Evolutionary conservation across 2,329 filamentous ascomycete genomes (phyloP).

Genomic region (Kalmusia sp.): DNA sequence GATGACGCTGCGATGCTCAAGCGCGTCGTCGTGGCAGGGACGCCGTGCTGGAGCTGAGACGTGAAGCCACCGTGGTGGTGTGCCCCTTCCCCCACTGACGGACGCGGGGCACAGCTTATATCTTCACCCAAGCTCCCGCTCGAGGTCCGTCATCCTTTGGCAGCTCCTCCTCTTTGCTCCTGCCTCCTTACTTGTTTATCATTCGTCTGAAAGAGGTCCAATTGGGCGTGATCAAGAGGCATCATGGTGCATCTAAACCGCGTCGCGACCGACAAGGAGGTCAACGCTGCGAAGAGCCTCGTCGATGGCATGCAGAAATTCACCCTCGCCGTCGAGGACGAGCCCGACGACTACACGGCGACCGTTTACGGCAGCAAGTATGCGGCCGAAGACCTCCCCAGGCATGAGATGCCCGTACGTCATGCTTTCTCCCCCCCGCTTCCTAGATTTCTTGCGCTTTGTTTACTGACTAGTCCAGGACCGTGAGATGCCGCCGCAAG

Average conservation of each 20-base stretch:
- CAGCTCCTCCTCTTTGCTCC: neutral
- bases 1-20: neutral
- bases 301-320: conserved; percentile 30
- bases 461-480: conserved; percentile 24
- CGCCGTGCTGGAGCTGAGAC: too few relatives aligned
- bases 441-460: neutral
- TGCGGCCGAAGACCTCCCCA: conserved; percentile 80
- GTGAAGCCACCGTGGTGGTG: too few relatives aligned
- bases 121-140: neutral
- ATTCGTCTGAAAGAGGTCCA: neutral
- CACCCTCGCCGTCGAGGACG: conserved; percentile 35
- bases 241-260: conserved; percentile 58
- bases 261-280: conserved; percentile 51
- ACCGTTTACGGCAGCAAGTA: conserved; percentile 90
- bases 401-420: conserved; percentile 82
- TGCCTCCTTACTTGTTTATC: neutral
- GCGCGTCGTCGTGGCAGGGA: neutral
- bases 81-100: neutral
- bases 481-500: conserved; percentile 83
- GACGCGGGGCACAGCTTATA: conserved; percentile 6
- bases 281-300: conserved; percentile 32
- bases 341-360: conserved; percentile 66
- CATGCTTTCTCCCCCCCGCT: neutral
- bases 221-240: neutral
- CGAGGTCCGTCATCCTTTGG: neutral